phyloP scores from a whole-genome alignment of 345 rosid species.

The Populus euphratica region DNA sequence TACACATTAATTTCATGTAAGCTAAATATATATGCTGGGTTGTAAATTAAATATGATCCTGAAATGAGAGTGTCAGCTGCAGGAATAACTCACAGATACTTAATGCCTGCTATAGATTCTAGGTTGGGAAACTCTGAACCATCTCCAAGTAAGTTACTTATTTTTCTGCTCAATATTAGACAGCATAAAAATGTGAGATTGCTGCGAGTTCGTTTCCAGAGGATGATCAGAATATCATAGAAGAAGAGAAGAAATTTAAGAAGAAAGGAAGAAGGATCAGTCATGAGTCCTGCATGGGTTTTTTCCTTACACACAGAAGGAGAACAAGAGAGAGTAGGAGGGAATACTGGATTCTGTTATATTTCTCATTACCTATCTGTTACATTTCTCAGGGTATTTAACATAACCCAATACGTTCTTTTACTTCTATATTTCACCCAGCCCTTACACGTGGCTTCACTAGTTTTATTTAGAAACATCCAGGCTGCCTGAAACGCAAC shows the following conservation, averaged over 20 bases:
- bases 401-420: rapidly evolving
- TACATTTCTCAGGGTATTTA: no score
- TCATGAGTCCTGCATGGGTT: rapidly evolving
- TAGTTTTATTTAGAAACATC: no score
- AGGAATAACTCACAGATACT: neutral
- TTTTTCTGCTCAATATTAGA: constrained; percentile 7
- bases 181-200: neutral
- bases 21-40: neutral
- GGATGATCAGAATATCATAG: no score
- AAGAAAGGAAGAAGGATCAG: rapidly evolving
- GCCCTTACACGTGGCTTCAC: no score
- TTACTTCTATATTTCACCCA: no score
- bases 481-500: no score
- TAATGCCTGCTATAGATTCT: neutral
- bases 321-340: no score
- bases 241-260: no score
- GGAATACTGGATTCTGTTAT: no score
- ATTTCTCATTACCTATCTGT: no score
- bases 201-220: no score
- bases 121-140: constrained; percentile 1
- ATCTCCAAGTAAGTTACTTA: constrained; percentile 12
- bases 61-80: neutral
- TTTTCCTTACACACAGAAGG: no score
- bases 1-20: neutral
- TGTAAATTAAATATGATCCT: neutral